A percentile compares a stretch with the other conserved stretches of the same genome.
Conservation (phyloP, 371 early-diverging fungal species). For the Apophysomyces trapeziformis region DNA sequence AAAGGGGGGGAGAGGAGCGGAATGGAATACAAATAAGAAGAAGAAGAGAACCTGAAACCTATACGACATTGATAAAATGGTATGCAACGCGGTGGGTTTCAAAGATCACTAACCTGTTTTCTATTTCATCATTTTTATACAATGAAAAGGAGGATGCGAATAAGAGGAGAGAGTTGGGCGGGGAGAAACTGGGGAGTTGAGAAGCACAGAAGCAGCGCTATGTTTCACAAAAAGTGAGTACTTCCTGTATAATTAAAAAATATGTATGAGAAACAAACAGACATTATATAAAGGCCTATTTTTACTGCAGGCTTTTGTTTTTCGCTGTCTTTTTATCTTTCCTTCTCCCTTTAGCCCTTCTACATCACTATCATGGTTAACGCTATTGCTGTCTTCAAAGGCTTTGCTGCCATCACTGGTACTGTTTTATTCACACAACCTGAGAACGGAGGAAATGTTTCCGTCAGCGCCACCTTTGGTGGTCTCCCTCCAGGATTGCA, state of each 20-base stretch:
- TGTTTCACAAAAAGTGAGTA: too few relatives aligned
- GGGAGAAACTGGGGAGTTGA: too few relatives aligned
- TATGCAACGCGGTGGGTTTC: not conserved
- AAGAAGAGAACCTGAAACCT: too few relatives aligned
- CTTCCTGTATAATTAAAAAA: too few relatives aligned
- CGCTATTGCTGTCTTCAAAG: constrained; percentile 68
- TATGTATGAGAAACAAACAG: not conserved
- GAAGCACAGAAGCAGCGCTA: too few relatives aligned
- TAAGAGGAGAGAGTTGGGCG: too few relatives aligned
- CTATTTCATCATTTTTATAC: too few relatives aligned
- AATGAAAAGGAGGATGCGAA: too few relatives aligned
- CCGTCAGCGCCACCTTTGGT: constrained; percentile 59
- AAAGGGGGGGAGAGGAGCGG: not conserved
- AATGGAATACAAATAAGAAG: too few relatives aligned
- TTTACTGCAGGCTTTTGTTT: constrained; percentile 1
- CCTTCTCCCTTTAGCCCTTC: not conserved
- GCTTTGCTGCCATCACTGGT: constrained; percentile 58
- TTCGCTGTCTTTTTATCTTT: constrained; percentile 4
- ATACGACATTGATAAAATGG: not conserved
- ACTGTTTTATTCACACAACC: constrained; percentile 72
- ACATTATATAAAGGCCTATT: not conserved
- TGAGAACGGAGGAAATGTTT: constrained; percentile 48
- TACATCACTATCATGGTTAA: constrained; percentile 45
- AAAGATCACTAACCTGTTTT: not conserved
- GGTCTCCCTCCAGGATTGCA: constrained; percentile 77